A percentile compares a stretch with the other conserved stretches of the same genome.
phyloP scores from a whole-genome alignment of 129 eudicot genomes.

The Pseudognaphalium luteoalbum region DNA sequence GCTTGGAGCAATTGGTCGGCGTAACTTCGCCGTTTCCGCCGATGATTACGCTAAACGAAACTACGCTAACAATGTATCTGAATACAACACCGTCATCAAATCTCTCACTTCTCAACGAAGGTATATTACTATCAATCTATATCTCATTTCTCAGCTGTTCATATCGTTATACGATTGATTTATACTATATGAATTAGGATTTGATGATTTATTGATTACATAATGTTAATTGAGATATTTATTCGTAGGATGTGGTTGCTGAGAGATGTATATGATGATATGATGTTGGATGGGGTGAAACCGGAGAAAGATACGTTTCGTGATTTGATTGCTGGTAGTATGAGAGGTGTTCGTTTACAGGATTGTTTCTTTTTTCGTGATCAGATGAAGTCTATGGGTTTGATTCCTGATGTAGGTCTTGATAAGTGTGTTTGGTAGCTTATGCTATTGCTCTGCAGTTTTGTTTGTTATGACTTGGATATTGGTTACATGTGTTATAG shows the following conservation, averaged over 20 bases:
- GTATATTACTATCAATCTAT: constrained; percentile 24
- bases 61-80: constrained; percentile 81
- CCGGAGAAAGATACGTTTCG: constrained; percentile 80
- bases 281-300: constrained; percentile 89
- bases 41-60: constrained; percentile 65
- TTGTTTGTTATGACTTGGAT: background rate
- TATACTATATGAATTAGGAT: background rate
- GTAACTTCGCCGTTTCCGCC: constrained; percentile 51
- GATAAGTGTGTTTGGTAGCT: background rate
- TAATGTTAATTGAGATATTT: background rate
- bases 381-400: constrained; percentile 78
- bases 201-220: background rate
- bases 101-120: constrained; percentile 72
- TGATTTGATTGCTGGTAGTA: constrained; percentile 61
- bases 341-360: constrained; percentile 84
- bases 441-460: background rate
- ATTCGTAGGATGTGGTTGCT: constrained; percentile 54
- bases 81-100: constrained; percentile 76
- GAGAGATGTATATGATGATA: constrained; percentile 96
- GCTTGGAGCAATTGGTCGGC: constrained; percentile 56
- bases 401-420: constrained; percentile 82
- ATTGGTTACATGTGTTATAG: constrained; percentile 36
- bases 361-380: constrained; percentile 83
- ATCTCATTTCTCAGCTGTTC: background rate
- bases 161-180: background rate